A percentile compares a stretch with the other conserved stretches of the same genome.
Conservation (phyloP, 2,329 filamentous ascomycete genomes). For the Fusarium hainanense region DNA sequence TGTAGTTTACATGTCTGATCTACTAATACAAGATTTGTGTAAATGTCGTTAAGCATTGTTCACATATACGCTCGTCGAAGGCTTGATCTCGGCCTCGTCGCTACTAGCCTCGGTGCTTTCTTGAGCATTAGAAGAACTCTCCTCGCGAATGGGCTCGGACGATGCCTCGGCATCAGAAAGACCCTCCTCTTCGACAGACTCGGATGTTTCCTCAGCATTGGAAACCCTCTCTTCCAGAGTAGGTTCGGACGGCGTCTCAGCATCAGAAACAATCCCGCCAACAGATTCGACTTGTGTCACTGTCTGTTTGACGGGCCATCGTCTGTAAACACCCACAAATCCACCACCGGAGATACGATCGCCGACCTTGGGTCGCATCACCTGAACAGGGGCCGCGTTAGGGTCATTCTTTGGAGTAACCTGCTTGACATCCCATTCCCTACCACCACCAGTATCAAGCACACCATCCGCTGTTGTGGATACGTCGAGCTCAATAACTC, state of each 20-base stretch:
- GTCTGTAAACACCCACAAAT: slow-evolving; percentile 54
- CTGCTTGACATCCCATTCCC: slow-evolving; percentile 72
- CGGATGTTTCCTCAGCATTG: slow-evolving; percentile 5
- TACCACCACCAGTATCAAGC: slow-evolving; percentile 62
- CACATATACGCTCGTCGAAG: slow-evolving; percentile 1
- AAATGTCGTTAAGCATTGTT: not conserved
- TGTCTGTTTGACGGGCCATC: slow-evolving; percentile 43
- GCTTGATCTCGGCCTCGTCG: not conserved
- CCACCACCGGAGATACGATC: slow-evolving; percentile 55
- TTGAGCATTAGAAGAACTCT: slow-evolving; percentile 3
- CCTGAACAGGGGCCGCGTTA: slow-evolving; percentile 47
- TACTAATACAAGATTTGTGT: slow-evolving; percentile 12
- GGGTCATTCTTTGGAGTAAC: slow-evolving; percentile 50
- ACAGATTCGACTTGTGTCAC: slow-evolving; percentile 7
- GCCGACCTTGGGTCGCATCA: slow-evolving; percentile 57
- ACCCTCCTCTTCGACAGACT: not conserved
- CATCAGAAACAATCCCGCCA: slow-evolving; percentile 15
- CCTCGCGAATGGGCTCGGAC: slow-evolving; percentile 6
- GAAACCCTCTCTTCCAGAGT: not conserved
- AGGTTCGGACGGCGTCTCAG: not conserved
- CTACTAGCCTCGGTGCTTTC: not conserved
- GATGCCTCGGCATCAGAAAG: slow-evolving; percentile 8
- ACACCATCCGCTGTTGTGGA: slow-evolving; percentile 55
- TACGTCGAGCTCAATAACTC: slow-evolving; percentile 67
- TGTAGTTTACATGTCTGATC: not conserved